Base-by-base conservation (phyloP, 1,284 basidiomycete genomes). In the Tetrapyrgos nigripes region DNA sequence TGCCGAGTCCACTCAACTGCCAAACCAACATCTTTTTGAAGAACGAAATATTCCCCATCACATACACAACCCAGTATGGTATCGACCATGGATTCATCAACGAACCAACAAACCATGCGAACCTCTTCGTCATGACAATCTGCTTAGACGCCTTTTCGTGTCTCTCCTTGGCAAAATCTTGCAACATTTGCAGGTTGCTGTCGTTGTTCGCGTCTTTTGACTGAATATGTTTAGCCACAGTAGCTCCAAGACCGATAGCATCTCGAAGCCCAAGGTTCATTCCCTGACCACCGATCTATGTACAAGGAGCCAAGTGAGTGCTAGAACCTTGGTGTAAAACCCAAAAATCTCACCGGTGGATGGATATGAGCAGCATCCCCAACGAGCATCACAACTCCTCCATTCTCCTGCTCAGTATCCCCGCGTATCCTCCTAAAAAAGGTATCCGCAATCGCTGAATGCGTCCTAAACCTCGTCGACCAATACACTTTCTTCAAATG, bases 221-320 rank as follows among this genome's bases (percentile, higher is more conserved):
- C 19, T 48, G 55, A 14, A 60, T 52, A 13, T 58, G 57, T 11
- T 51, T 24, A 2, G 53, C 49, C 9, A 62, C 8, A 4, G 53
- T 14, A 19, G 58, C 65, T 24, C 71, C 77, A 1, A 78, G 66
- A 35, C 67, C 67, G 21, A 78, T 68, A 1, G 77, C 76, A 59
- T 81, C 79, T 28, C 78, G 73, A n/a, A 81, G 69, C 5, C 77
- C 77, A 11, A 79, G 71, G 47, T 79, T 79, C 77, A 80, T 79
- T 5, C 79, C 79, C 55, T 79, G 78, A 23, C 51, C 51, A 6
- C 24, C 13, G 3, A 27, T 17, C n/a, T 40, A n/a, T 40, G 17
- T 40, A 40, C 13, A 9, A 40, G 19, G 6, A 17, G 31, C 8
- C 14, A 33, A 33, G 31, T 33, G n/a, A n/a, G n/a, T n/a, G n/a